Evolutionary conservation across 345 rosid genomes (phyloP).

Genomic region (Mallotus nudiflorus): DNA sequence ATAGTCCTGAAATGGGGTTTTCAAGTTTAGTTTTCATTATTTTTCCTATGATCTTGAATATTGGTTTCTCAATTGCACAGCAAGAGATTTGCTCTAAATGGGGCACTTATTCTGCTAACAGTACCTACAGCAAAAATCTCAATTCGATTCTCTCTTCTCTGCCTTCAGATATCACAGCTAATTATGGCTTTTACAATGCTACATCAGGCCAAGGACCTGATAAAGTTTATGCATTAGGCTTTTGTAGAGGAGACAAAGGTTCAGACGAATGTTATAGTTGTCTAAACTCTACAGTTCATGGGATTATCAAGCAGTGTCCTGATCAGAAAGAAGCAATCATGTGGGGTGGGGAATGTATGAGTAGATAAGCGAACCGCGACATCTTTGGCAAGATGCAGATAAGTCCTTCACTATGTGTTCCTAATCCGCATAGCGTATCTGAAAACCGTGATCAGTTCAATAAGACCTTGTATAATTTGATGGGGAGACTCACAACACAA

Average conservation of each 20-base stretch:
- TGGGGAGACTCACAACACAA: background rate
- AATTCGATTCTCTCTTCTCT: constrained; percentile 24
- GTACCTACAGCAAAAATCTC: constrained; percentile 20
- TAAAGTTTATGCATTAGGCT: constrained; percentile 28
- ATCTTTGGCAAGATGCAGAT: background rate
- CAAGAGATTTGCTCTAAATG: background rate
- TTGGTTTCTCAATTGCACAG: background rate
- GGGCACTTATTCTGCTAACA: constrained; percentile 13
- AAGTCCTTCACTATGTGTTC: background rate
- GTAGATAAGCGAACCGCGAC: constrained; percentile 21
- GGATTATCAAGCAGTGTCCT: constrained; percentile 22
- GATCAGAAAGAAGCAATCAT: constrained; percentile 12
- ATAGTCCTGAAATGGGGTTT: background rate
- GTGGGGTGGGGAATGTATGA: constrained; percentile 34
- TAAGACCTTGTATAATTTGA: background rate
- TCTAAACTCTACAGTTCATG: constrained; percentile 1
- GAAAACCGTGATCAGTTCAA: background rate
- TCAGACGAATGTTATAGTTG: constrained; percentile 18
- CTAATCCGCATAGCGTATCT: background rate
- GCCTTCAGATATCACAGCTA: constrained; percentile 16
- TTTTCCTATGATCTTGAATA: background rate
- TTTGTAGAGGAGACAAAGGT: constrained; percentile 35
- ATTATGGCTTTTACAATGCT: constrained; percentile 20
- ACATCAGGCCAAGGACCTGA: constrained; percentile 16
- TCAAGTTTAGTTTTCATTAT: background rate